These are phyloP conservation scores for Gossypium herbaceum DNA, from an alignment of 345 rosid genomes.

Conservation along the genomic window DNA sequence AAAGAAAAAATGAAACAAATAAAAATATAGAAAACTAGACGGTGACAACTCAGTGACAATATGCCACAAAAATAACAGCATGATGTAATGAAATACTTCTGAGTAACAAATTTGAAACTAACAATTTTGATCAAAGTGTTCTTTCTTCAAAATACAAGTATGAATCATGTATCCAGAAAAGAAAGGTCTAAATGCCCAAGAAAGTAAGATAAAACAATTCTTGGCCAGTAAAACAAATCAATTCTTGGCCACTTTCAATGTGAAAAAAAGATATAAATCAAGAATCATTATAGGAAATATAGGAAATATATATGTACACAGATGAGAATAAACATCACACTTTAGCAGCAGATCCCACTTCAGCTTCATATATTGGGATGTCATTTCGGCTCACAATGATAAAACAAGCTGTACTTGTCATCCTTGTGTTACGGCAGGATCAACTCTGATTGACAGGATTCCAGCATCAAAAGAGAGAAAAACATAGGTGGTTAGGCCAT, in stretches of 20 bases:
- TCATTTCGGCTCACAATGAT: conserved; percentile 85
- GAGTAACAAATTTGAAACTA: too few species aligned
- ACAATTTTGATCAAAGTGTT: too few species aligned
- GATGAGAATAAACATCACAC: conserved; percentile 26
- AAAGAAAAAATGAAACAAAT: background rate
- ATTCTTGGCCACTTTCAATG: background rate
- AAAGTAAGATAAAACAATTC: background rate
- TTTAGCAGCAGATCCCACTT: conserved; percentile 88
- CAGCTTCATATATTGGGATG: conserved; percentile 95
- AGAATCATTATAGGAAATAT: background rate
- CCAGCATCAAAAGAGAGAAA: conserved; percentile 4
- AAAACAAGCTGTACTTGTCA: conserved; percentile 90
- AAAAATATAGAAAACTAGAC: background rate
- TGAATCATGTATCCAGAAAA: background rate
- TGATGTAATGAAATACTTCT: background rate
- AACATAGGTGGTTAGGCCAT: background rate
- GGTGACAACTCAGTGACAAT: too few species aligned
- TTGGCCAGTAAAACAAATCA: background rate
- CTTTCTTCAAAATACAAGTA: too few species aligned
- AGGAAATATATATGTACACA: background rate
- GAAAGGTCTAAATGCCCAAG: background rate
- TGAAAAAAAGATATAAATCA: background rate
- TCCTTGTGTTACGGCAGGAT: conserved; percentile 16
- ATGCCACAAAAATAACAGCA: background rate
- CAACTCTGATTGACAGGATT: background rate